These are phyloP conservation scores for Phytophthora europaea DNA, from an alignment of 352 stramenopile species.

Conservation along the genomic window DNA sequence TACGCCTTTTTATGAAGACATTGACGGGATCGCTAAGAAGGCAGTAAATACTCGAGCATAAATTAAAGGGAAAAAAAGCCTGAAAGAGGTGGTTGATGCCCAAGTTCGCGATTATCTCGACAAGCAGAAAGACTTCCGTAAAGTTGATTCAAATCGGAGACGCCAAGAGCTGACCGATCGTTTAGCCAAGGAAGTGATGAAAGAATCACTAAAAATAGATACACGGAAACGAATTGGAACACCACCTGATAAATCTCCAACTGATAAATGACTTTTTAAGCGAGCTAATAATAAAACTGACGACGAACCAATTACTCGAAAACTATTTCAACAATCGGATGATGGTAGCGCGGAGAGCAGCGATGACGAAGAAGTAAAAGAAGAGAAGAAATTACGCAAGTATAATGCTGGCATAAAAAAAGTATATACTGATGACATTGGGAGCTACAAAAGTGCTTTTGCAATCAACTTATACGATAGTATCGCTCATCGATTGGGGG, in stretches of 20 bases:
- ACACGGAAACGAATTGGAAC: background rate
- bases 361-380: background rate
- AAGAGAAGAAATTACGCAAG: background rate
- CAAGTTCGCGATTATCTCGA: background rate
- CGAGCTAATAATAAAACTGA: background rate
- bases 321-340: background rate
- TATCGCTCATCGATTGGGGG: background rate
- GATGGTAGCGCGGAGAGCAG: background rate
- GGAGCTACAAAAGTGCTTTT: background rate
- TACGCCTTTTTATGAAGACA: too few relatives aligned
- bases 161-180: background rate
- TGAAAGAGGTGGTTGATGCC: background rate
- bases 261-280: background rate
- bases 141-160: background rate
- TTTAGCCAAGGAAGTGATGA: background rate
- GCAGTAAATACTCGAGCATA: background rate
- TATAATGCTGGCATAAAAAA: background rate
- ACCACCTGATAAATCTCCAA: background rate
- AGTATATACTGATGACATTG: background rate
- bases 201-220: background rate
- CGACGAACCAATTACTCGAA: background rate
- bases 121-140: background rate
- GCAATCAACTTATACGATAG: background rate
- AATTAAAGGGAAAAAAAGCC: background rate
- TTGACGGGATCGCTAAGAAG: background rate